Base-by-base conservation (phyloP, 495 filamentous ascomycete genomes). In the Chaetomidium leptoderma region DNA sequence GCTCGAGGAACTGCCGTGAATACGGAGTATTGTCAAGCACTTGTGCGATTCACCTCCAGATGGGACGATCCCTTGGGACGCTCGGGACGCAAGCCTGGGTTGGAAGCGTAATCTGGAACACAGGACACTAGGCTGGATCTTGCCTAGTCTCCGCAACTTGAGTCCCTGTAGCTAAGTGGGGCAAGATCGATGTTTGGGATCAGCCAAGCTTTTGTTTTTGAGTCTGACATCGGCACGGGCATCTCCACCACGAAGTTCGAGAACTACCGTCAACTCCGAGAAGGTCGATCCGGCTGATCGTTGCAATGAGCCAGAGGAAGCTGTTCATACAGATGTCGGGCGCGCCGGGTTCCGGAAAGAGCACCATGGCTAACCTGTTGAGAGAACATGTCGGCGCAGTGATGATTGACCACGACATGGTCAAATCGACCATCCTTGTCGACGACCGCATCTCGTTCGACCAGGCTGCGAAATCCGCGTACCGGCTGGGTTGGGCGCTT, bases 91-190 rank as follows among this genome's bases (percentile, higher is more conserved):
- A n/a, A n/a, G n/a, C n/a, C n/a, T n/a, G n/a, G n/a, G 35, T 16
- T 37, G 35, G 35, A n/a, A 16, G 14, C n/a, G n/a, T n/a, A n/a
- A n/a, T n/a, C n/a, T n/a, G 7, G 27, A 16, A 33, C 32, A 19
- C 6, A 35, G n/a, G 0, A 19, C 48, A 23, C 50, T 53, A 53
- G 23, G n/a, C 50, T 14, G 4, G 9, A 27, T 29, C 4, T 30
- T 8, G 50, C 50, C 50, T 53, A 53, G 50, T 53, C 50, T 53
- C 50, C 50, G 48, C 32, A 36, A 8, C 9, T 3, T 47, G 1
- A 48, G 14, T 9, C 21, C n/a, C n/a, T n/a, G n/a, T n/a, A n/a
- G 9, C 19, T 21, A 44, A 23, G 40, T 44, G 40, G 40, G 40
- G 21, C 40, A 1, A 44, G n/a, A 17, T 39, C 16, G 9, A 19